Percentiles rank a stretch among this genome's conserved stretches.
phyloP scores from a whole-genome alignment of 2,329 filamentous ascomycete genomes.

The Aureobasidium leucospermi region DNA sequence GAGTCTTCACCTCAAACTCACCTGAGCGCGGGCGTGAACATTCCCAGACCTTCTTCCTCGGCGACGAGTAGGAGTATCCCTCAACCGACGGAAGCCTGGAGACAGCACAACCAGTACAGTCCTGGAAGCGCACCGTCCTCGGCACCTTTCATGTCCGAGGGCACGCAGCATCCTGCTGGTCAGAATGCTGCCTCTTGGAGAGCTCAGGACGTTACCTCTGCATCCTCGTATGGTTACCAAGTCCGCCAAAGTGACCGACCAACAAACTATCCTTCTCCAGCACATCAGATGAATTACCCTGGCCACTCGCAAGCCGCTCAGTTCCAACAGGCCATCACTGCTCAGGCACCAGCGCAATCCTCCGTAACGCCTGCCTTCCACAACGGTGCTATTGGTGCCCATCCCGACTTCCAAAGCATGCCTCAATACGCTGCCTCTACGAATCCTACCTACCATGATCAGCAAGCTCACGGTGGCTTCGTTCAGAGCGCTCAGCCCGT shows the following conservation, averaged over 20 bases:
- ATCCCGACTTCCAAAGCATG: slow-evolving; percentile 9
- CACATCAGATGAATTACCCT: neutral
- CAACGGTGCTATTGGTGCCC: neutral
- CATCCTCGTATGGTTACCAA: slow-evolving; percentile 2
- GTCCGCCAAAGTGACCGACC: slow-evolving; percentile 4
- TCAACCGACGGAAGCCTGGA: slow-evolving; percentile 10
- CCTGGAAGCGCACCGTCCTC: neutral
- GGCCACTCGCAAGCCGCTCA: slow-evolving; percentile 7
- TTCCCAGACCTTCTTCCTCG: slow-evolving; percentile 11
- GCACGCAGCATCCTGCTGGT: neutral
- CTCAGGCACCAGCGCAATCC: neutral
- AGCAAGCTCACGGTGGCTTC: neutral
- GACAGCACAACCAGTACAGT: slow-evolving; percentile 7
- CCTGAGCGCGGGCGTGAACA: slow-evolving; percentile 1
- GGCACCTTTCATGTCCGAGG: slow-evolving; percentile 1
- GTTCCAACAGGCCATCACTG: slow-evolving; percentile 7
- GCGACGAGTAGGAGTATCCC: neutral
- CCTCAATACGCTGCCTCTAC: slow-evolving; percentile 3
- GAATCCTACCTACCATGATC: slow-evolving; percentile 1
- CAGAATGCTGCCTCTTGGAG: slow-evolving; percentile 7
- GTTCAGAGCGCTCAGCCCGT: neutral
- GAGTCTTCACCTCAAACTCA: slow-evolving; percentile 2
- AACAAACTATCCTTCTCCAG: neutral
- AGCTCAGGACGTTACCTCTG: neutral
- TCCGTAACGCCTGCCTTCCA: slow-evolving; percentile 1